Conservation (phyloP, 2,329 filamentous ascomycete species). For the Pyrenochaeta sp. region DNA sequence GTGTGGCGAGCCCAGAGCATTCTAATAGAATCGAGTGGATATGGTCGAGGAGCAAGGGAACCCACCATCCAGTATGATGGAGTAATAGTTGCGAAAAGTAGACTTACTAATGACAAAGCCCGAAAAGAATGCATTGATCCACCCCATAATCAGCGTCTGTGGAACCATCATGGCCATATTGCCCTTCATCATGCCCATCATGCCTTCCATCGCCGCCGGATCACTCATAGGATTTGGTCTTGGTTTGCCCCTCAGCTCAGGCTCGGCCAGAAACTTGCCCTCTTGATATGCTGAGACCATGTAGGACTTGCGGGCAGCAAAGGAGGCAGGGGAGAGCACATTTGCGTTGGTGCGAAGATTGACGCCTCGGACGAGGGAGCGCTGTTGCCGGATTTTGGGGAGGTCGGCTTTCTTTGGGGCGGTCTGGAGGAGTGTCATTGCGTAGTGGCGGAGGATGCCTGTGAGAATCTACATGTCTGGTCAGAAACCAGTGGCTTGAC, state of each 20-base stretch:
- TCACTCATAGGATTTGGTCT: slow-evolving; percentile 95
- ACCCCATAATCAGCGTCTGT: slow-evolving; percentile 98
- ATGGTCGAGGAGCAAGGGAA: background rate
- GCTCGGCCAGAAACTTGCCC: slow-evolving; percentile 88
- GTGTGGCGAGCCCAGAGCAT: background rate
- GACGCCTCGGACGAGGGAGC: slow-evolving; percentile 82
- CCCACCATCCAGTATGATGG: background rate
- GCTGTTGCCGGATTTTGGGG: slow-evolving; percentile 81
- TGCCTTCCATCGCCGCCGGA: slow-evolving; percentile 96
- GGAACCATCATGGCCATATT: slow-evolving; percentile 99
- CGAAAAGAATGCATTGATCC: slow-evolving; percentile 99
- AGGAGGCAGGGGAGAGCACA: slow-evolving; percentile 78
- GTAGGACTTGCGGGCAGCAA: slow-evolving; percentile 80
- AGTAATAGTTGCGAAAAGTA: background rate
- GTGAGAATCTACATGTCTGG: slow-evolving; percentile 74
- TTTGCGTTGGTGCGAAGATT: slow-evolving; percentile 84
- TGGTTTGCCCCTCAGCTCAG: slow-evolving; percentile 83
- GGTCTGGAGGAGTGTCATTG: slow-evolving; percentile 85
- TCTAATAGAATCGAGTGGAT: background rate
- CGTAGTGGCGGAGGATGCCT: slow-evolving; percentile 95
- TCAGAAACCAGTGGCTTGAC: slow-evolving; percentile 15
- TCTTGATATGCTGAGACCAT: slow-evolving; percentile 83
- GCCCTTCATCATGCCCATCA: slow-evolving; percentile 99
- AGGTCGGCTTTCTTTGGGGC: slow-evolving; percentile 83
- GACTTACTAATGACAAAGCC: slow-evolving; percentile 93